phyloP scores from a whole-genome alignment of 2,329 filamentous ascomycete genomes.

The Verticillium zaregamsianum region DNA sequence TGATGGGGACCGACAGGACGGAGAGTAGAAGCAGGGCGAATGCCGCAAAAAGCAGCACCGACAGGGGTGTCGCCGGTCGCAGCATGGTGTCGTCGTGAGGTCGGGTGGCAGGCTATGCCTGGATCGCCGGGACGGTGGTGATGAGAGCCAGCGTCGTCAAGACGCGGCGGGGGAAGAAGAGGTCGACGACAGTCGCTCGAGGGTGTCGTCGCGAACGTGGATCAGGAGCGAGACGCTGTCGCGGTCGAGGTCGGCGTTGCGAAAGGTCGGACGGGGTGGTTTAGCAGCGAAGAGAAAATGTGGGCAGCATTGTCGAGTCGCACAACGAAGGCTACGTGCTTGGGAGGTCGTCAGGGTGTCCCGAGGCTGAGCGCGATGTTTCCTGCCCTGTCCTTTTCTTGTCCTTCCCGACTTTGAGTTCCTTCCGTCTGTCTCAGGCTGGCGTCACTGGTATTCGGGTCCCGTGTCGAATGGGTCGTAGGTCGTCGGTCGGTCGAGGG shows the following conservation, averaged over 20 bases:
- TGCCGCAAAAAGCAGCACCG: slow-evolving; percentile 77
- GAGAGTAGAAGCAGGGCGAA: slow-evolving; percentile 83
- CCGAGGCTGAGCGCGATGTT: not conserved
- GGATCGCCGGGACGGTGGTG: slow-evolving; percentile 6
- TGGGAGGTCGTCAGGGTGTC: not conserved
- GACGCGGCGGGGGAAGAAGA: slow-evolving; percentile 31
- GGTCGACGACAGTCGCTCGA: slow-evolving; percentile 1
- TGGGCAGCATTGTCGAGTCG: not conserved
- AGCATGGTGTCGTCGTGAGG: slow-evolving; percentile 59
- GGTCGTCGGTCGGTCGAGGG: not conserved
- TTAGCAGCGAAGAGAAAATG: not conserved
- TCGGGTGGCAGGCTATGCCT: slow-evolving; percentile 10
- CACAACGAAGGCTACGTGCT: not conserved
- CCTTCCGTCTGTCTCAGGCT: not conserved
- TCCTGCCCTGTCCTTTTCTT: not conserved
- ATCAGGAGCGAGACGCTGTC: not conserved
- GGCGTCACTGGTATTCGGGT: not conserved
- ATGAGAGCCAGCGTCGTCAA: slow-evolving; percentile 36
- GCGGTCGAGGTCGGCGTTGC: not conserved
- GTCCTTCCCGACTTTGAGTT: not conserved
- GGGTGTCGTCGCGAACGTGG: not conserved
- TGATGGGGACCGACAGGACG: slow-evolving; percentile 86
- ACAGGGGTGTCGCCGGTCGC: slow-evolving; percentile 87
- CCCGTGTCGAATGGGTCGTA: not conserved
- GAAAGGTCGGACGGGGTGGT: not conserved